A percentile compares a stretch with the other conserved stretches of the same genome.
These are phyloP conservation scores for Discostella stelligeroides DNA, from an alignment of 108 stramenopile genomes.

Conservation along the genomic window DNA sequence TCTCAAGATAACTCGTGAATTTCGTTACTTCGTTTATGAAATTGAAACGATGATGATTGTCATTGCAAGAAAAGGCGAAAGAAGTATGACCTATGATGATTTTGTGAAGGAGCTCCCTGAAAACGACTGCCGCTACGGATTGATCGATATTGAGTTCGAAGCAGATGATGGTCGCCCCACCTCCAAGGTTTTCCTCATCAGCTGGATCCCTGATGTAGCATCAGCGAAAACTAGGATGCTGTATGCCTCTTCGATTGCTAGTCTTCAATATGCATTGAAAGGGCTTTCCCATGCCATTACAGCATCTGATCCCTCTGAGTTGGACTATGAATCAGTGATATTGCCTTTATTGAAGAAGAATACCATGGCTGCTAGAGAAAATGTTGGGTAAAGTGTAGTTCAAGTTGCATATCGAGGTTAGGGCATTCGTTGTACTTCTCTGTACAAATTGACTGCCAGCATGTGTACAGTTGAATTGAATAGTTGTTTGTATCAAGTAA, in stretches of 20 bases:
- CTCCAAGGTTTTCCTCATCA: constrained; percentile 92
- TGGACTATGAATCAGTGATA: constrained; percentile 82
- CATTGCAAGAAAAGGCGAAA: constrained; percentile 69
- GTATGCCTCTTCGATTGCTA: constrained; percentile 93
- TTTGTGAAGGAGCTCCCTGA: constrained; percentile 83
- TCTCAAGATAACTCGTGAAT: too few species aligned
- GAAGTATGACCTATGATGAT: constrained; percentile 73
- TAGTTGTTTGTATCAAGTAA: too few species aligned
- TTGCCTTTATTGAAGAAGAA: constrained; percentile 82
- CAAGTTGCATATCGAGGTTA: too few species aligned
- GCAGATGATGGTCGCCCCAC: constrained; percentile 90
- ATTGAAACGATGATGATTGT: constrained; percentile 86
- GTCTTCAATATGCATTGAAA: constrained; percentile 73
- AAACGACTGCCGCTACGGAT: constrained; percentile 91
- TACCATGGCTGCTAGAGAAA: too few species aligned
- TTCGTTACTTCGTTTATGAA: constrained; percentile 83
- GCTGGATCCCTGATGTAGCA: constrained; percentile 94
- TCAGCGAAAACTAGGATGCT: constrained; percentile 91
- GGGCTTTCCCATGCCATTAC: constrained; percentile 90
- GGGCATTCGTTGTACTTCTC: too few species aligned
- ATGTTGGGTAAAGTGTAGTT: too few species aligned
- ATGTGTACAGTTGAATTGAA: too few species aligned
- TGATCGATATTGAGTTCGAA: constrained; percentile 90
- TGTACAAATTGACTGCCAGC: too few species aligned
- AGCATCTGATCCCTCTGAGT: constrained; percentile 83